Conservation (phyloP, 2,329 filamentous ascomycete species). For the Penicillium sp. region DNA sequence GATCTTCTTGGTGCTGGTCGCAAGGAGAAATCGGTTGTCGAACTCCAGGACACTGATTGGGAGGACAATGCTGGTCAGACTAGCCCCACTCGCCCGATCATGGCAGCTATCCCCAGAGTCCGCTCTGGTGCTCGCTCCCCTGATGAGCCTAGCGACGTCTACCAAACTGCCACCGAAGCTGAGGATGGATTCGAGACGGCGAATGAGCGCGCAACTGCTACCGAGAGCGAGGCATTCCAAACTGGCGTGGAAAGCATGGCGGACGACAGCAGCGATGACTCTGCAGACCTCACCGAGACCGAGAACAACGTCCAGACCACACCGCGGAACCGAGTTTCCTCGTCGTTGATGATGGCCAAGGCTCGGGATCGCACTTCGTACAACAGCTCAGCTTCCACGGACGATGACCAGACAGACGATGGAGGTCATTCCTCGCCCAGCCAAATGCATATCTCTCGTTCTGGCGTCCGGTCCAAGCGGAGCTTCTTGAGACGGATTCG, state of each 20-base stretch:
- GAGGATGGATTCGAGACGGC: conserved; percentile 65
- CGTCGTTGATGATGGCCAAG: conserved; percentile 42
- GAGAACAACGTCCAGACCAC: conserved; percentile 52
- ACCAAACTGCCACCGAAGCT: conserved; percentile 77
- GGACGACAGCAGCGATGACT: conserved; percentile 57
- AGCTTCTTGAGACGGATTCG: conserved; percentile 57
- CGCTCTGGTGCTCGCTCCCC: conserved; percentile 25
- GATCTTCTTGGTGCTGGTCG: conserved; percentile 70
- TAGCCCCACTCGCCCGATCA: conserved; percentile 51
- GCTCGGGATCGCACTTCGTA: conserved; percentile 62
- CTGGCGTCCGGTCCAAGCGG: conserved; percentile 67
- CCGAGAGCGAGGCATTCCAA: conserved; percentile 92
- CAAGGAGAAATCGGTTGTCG: conserved; percentile 69
- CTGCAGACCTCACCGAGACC: conserved; percentile 80
- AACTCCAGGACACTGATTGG: conserved; percentile 79
- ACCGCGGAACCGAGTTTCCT: conserved; percentile 38
- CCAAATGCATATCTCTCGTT: conserved; percentile 62
- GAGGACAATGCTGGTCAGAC: conserved; percentile 68
- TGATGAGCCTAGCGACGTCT: conserved; percentile 60
- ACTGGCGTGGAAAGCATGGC: conserved; percentile 74
- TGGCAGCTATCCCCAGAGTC: conserved; percentile 27
- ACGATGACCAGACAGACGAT: conserved; percentile 65
- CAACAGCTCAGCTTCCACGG: conserved; percentile 82
- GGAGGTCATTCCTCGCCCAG: conserved; percentile 60
- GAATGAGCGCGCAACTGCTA: conserved; percentile 69